Base-by-base conservation (phyloP, 192 early-diverging fungal genomes). In the Lobulomyces angularis region DNA sequence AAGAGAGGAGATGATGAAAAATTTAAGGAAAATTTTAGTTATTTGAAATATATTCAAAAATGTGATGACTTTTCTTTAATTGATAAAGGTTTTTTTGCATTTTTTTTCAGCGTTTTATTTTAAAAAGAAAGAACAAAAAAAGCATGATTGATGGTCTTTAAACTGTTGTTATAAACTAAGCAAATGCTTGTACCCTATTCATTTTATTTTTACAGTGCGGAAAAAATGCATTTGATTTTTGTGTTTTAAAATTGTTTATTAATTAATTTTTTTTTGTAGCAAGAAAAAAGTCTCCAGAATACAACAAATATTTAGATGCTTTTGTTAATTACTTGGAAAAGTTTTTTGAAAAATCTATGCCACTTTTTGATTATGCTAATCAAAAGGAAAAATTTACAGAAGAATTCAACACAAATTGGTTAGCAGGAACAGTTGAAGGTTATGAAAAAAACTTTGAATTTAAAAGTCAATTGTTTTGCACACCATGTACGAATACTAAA, bases 301-400 rank as follows among this genome's bases (percentile, higher is more conserved):
- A 22, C 16, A 31, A 19, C 57, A 81, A 67, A 31, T 89, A 87
- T 52, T 42, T 93, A 32, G 32, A 53, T 16, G 51, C 56, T 35
- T 51, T 93, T 38, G 43, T 52, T 7, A 25, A 40, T 16, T 93
- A 97, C 45, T 64, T 93, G 27, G 69, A 84, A 22, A 53, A 65
- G 8, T 93, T 74, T 48, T 82, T 88, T 39, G 46, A 41, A 9
- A 65, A 86, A 2, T 59, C 84, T 1, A 77, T 79, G 50, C 89
- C 89, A 14, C 52, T 96, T 25, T 80, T 73, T 30, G 71, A 93
- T 50, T 31, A 88, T 29, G 49, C 51, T 1, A 61, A 62, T 18
- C 58, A 83, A 11, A 43, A 68, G 24, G 33, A 64, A 32, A 54
- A 66, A 6, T 65, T 72, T 0, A 23, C 53, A 21, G 49, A 44